Evolutionary conservation across 2,329 filamentous ascomycete species (phyloP).

Genomic region (Aspergillus candidus): DNA sequence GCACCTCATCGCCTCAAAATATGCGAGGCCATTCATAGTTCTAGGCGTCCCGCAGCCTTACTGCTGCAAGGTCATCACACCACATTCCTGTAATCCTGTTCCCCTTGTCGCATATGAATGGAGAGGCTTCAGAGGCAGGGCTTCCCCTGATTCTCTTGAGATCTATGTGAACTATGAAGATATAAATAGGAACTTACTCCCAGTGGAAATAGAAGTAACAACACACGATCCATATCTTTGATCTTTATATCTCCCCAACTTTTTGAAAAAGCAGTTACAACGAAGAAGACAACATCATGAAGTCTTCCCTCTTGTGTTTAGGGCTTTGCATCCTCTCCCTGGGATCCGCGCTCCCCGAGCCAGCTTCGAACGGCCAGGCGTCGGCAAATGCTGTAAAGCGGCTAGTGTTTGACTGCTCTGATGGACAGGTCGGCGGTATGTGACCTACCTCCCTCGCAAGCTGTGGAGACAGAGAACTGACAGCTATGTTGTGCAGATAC

Average conservation of each 20-base stretch:
- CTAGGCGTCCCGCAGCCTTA: not conserved
- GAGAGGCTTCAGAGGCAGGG: not conserved
- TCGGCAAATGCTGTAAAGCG: not conserved
- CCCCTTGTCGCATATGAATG: not conserved
- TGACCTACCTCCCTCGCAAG: not conserved
- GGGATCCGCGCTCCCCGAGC: not conserved
- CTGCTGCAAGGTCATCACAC: not conserved
- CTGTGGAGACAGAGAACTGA: not conserved
- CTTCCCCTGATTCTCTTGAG: not conserved
- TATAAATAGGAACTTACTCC: not conserved
- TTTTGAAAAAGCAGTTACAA: not conserved
- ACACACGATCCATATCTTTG: not conserved
- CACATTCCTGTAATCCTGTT: not conserved
- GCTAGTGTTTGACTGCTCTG: not conserved
- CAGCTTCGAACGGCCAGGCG: not conserved
- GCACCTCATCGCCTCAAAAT: not conserved
- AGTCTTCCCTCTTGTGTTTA: not conserved
- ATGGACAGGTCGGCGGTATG: slow-evolving; percentile 1
- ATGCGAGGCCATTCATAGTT: not conserved
- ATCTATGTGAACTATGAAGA: not conserved
- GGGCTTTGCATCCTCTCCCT: not conserved
- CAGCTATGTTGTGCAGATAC: not conserved
- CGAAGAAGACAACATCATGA: not conserved
- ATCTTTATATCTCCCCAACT: not conserved
- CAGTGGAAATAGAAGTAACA: not conserved